Base-by-base conservation (phyloP, 257 asterid species). In the Forsythia viridissima region DNA sequence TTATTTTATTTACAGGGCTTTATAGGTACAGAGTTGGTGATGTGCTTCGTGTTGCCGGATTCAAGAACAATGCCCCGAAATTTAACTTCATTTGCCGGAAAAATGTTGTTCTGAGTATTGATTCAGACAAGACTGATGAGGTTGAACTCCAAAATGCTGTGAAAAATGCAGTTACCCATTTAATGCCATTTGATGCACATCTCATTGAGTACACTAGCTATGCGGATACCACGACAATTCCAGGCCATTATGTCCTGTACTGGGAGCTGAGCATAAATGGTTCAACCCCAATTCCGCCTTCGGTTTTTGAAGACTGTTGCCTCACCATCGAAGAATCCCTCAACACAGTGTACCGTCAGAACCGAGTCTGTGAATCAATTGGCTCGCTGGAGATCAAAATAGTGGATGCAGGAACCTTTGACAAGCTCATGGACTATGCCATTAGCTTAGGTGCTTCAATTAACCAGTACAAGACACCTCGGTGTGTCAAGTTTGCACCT, bases 391-490 rank as follows among this genome's bases (percentile, higher is more conserved):
- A 94, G 86, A 91, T 94, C 90, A 90, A 88, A 86, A 85, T 91
- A 55, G 97, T 94, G 65, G 93, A 93, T 13, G 38, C 7, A 0
- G 98, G 98, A 1, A 91, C 98, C 0, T 94, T 94, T 77, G 98
- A 94, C 43, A 94, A 92, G 91, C 90, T 94, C 1, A 94, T 94
- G 98, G 98, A 94, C 76, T 91, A 90, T 72, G 97, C 98, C 4
- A 91, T 94, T 21, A 90, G 93, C 81, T 75, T 88, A 21, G 98
- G 98, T 21, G 98, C 98, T 3, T 92, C 98, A 7, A 92, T 94
- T 8, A 94, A 94, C 20, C 97, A 93, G 92, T 94, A 94, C 82
- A 94, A 94, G 81, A 88, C 98, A 4, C 98, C 98, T 1, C 59
- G 98, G 57, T 94, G 98, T 46, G 98, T 94, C 12, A 92, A 88